Evolutionary conservation across 225 moss, liverwort and hornwort species (phyloP).

Genomic region (Pleurozium schreberi): DNA sequence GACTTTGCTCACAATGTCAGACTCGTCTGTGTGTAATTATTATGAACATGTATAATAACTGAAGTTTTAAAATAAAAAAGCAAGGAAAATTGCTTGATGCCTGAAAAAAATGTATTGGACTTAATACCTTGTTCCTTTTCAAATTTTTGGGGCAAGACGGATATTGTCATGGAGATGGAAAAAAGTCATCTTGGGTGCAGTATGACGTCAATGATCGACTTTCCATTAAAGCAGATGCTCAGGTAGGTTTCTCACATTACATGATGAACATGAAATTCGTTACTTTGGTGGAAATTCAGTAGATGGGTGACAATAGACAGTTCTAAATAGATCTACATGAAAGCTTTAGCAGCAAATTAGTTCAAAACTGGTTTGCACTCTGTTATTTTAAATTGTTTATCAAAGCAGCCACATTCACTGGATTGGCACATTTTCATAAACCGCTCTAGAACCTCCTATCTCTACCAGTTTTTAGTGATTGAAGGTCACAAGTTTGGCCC

Average conservation of each 20-base stretch:
- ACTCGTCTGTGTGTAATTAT: too few relatives aligned
- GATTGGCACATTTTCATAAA: too few relatives aligned
- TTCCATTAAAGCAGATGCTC: slow-evolving; percentile 68
- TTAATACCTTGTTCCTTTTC: neutral
- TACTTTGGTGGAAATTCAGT: neutral
- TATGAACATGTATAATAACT: too few relatives aligned
- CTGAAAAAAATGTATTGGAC: too few relatives aligned
- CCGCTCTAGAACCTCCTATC: too few relatives aligned
- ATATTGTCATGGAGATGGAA: slow-evolving; percentile 59
- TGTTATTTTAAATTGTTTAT: neutral
- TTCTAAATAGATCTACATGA: neutral
- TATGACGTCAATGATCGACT: neutral
- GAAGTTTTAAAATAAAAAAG: too few relatives aligned
- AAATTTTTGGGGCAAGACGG: slow-evolving; percentile 20
- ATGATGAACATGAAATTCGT: neutral
- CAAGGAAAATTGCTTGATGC: too few relatives aligned
- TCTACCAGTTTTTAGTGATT: too few relatives aligned
- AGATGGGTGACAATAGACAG: neutral
- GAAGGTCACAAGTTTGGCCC: too few relatives aligned
- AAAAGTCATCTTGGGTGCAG: slow-evolving; percentile 53
- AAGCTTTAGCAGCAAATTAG: neutral
- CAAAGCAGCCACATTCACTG: neutral
- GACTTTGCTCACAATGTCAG: too few relatives aligned
- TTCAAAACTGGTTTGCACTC: neutral
- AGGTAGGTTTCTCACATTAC: slow-evolving; percentile 23